phyloP scores from a whole-genome alignment of 371 early-diverging fungal species.

The Saksenaea vasiformis region DNA sequence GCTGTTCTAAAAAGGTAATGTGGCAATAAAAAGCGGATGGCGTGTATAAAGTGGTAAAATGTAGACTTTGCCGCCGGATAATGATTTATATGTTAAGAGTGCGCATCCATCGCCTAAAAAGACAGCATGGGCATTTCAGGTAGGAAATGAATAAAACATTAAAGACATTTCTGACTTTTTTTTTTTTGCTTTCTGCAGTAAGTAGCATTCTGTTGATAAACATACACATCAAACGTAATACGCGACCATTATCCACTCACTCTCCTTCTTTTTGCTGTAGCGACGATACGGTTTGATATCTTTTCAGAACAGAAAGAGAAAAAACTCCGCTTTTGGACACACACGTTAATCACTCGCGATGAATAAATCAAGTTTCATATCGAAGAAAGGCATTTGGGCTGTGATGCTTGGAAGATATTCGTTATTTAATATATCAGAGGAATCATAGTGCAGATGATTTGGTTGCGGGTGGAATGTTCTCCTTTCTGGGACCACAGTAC shows the following conservation, averaged over 20 bases:
- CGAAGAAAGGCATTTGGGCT: too few relatives aligned
- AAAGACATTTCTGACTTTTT: neutral
- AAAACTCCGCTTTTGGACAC: too few relatives aligned
- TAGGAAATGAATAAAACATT: conserved; percentile 2
- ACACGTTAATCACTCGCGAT: too few relatives aligned
- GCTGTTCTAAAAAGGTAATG: conserved; percentile 75
- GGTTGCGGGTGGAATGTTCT: too few relatives aligned
- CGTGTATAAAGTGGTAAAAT: neutral
- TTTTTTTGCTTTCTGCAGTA: neutral
- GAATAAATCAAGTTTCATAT: too few relatives aligned
- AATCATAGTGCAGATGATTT: too few relatives aligned
- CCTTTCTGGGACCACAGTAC: too few relatives aligned
- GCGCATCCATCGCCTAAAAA: conserved; percentile 79
- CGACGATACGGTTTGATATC: conserved; percentile 2
- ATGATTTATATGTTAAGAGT: conserved; percentile 67
- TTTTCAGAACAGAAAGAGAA: neutral
- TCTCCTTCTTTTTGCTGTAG: neutral
- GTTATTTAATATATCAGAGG: too few relatives aligned
- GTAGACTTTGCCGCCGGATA: conserved; percentile 78
- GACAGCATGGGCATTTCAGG: conserved; percentile 85
- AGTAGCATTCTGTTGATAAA: neutral
- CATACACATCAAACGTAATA: neutral
- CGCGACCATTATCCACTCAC: neutral
- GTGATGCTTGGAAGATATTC: too few relatives aligned
- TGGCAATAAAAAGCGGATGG: neutral